These are phyloP conservation scores for Thelephora ganbajun DNA, from an alignment of 768 basidiomycete species.

Conservation along the genomic window DNA sequence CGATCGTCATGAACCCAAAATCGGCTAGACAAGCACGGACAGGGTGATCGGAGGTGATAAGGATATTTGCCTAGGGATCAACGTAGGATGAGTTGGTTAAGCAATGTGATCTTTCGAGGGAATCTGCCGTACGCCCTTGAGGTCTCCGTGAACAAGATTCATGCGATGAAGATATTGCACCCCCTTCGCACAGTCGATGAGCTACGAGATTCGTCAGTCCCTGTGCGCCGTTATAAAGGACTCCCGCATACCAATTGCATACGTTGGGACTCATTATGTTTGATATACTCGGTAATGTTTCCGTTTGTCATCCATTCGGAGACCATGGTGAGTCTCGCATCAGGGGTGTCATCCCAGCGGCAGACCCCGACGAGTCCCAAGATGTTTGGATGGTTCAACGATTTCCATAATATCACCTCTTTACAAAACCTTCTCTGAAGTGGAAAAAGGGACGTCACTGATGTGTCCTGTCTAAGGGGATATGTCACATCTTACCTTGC, in stretches of 20 bases:
- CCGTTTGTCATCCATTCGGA: slow-evolving; percentile 7
- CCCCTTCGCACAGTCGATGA: background rate
- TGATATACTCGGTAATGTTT: slow-evolving; percentile 3
- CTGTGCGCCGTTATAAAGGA: background rate
- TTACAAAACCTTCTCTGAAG: slow-evolving; percentile 3
- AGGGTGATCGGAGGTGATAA: background rate
- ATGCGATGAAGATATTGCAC: slow-evolving; percentile 1
- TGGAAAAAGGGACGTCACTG: background rate
- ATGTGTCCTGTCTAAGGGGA: background rate
- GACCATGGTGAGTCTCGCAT: slow-evolving; percentile 3
- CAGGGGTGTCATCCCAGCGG: background rate
- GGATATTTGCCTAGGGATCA: background rate
- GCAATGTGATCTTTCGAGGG: too few relatives aligned
- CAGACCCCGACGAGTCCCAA: slow-evolving; percentile 2
- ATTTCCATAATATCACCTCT: slow-evolving; percentile 4
- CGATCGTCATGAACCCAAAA: background rate
- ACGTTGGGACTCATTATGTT: background rate
- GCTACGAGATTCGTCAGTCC: background rate
- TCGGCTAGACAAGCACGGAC: background rate
- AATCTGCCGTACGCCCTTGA: slow-evolving; percentile 2
- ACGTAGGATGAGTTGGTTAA: background rate
- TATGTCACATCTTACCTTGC: background rate
- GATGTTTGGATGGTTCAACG: slow-evolving; percentile 1
- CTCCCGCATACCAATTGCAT: background rate
- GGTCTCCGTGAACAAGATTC: slow-evolving; percentile 3